Percentiles rank a stretch among this genome's conserved stretches.
Evolutionary conservation across 352 stramenopile genomes (phyloP).

Genomic region (Albugo candida): DNA sequence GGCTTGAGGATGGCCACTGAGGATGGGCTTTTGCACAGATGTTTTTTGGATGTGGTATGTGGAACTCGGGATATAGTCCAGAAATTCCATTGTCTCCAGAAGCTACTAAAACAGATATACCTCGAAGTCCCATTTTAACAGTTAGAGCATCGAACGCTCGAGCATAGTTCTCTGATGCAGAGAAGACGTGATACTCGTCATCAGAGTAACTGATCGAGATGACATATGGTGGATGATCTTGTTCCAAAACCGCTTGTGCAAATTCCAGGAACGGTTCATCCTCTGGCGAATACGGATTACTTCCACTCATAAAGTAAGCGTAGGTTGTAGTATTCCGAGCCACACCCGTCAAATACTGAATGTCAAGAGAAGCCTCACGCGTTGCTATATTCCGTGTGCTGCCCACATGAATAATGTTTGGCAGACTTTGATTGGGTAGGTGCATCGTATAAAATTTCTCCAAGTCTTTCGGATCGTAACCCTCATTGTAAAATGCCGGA

Average conservation of each 20-base stretch:
- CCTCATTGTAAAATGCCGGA: constrained; percentile 63
- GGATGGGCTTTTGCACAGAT: constrained; percentile 42
- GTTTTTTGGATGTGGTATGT: constrained; percentile 24
- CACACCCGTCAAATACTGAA: constrained; percentile 81
- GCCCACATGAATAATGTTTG: constrained; percentile 33
- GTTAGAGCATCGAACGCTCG: constrained; percentile 64
- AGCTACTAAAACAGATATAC: constrained; percentile 73
- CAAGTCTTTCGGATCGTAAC: constrained; percentile 33
- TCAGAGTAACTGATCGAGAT: constrained; percentile 83
- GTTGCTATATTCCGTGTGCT: constrained; percentile 25
- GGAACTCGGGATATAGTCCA: constrained; percentile 41
- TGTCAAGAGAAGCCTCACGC: constrained; percentile 72
- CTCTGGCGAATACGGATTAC: constrained; percentile 66
- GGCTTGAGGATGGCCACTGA: constrained; percentile 61
- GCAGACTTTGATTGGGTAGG: constrained; percentile 21
- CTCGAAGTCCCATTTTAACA: constrained; percentile 76
- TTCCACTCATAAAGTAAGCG: constrained; percentile 61
- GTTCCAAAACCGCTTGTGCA: constrained; percentile 32
- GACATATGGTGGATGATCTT: constrained; percentile 56
- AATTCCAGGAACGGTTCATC: constrained; percentile 80
- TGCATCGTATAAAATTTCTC: constrained; percentile 30
- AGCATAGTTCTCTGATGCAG: constrained; percentile 49
- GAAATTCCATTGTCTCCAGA: constrained; percentile 78
- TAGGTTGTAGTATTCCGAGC: constrained; percentile 57
- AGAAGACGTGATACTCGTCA: constrained; percentile 78